Evolutionary conservation across 352 stramenopile species (phyloP).

Genomic region (Globisporangium takayamanum): DNA sequence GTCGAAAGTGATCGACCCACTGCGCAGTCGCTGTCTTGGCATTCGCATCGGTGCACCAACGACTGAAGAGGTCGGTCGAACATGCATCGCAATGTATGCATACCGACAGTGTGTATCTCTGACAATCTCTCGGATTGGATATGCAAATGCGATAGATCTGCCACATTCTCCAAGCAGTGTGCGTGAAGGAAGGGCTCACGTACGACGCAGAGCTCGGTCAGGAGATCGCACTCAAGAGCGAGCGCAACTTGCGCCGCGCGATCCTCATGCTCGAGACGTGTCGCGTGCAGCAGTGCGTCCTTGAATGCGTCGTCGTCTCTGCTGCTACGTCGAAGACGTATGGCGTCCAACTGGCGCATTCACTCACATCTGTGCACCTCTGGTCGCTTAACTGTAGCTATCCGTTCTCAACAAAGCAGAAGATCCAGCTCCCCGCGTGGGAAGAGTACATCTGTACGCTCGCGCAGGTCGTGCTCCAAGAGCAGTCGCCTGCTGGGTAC

Average conservation of each 20-base stretch:
- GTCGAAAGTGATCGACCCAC: slow-evolving; percentile 97
- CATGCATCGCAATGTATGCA: not conserved
- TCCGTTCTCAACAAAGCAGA: slow-evolving; percentile 76
- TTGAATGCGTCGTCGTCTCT: not conserved
- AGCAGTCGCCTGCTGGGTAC: slow-evolving; percentile 92
- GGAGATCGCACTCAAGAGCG: slow-evolving; percentile 89
- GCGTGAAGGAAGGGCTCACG: slow-evolving; percentile 87
- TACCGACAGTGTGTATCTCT: no score
- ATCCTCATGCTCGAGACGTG: slow-evolving; percentile 98
- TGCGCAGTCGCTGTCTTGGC: slow-evolving; percentile 94
- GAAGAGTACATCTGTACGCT: slow-evolving; percentile 96
- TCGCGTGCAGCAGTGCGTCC: slow-evolving; percentile 55
- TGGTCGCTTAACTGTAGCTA: slow-evolving; percentile 33
- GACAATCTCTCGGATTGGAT: not conserved
- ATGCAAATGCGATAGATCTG: slow-evolving; percentile 60
- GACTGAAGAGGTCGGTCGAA: slow-evolving; percentile 70
- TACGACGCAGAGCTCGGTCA: slow-evolving; percentile 87
- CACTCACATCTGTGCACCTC: no score
- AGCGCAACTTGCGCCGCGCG: slow-evolving; percentile 94
- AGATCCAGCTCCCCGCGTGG: slow-evolving; percentile 92
- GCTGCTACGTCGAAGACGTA: not conserved
- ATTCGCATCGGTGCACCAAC: slow-evolving; percentile 91
- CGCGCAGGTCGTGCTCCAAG: slow-evolving; percentile 90
- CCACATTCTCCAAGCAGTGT: slow-evolving; percentile 86
- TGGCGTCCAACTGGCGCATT: not conserved